A percentile compares a stretch with the other conserved stretches of the same genome.
phyloP scores from a whole-genome alignment of 495 filamentous ascomycete genomes.

The Talaromyces adpressus region DNA sequence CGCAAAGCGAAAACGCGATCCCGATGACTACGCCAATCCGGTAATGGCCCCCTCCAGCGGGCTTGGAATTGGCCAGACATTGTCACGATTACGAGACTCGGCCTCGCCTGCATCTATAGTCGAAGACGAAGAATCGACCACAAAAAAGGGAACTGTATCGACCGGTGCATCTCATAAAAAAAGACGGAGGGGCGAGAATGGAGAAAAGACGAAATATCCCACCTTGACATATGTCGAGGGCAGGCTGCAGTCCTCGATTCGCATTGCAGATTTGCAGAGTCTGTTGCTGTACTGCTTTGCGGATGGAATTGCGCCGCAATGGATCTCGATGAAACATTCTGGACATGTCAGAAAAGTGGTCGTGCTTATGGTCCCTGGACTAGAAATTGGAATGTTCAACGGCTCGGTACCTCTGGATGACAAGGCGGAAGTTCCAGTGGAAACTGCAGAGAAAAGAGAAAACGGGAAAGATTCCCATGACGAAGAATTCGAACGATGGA shows the following conservation, averaged over 20 bases:
- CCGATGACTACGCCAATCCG: constrained; percentile 18
- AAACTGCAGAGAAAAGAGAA: constrained; percentile 13
- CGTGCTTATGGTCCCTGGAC: constrained; percentile 86
- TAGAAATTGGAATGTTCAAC: constrained; percentile 88
- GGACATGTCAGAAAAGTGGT: constrained; percentile 74
- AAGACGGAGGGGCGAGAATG: constrained; percentile 23
- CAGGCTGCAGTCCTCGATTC: constrained; percentile 65
- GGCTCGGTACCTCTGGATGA: constrained; percentile 48
- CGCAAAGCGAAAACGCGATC: constrained; percentile 29
- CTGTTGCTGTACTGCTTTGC: constrained; percentile 85
- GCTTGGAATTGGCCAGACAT: constrained; percentile 26
- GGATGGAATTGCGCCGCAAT: constrained; percentile 77
- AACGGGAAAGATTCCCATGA: constrained; percentile 15
- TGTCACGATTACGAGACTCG: constrained; percentile 22
- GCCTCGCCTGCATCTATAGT: constrained; percentile 18
- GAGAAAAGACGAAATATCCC: constrained; percentile 69
- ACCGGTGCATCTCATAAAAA: constrained; percentile 20
- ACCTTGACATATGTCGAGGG: constrained; percentile 60
- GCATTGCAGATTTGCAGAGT: constrained; percentile 70
- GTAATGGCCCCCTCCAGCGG: constrained; percentile 10
- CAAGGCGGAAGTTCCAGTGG: constrained; percentile 12
- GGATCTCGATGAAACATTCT: constrained; percentile 74
- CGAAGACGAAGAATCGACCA: constrained; percentile 12
- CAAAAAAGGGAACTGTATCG: constrained; percentile 2
- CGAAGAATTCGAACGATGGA: constrained; percentile 35